Base-by-base conservation (phyloP, 345 rosid species). In the Linum trigynum region DNA sequence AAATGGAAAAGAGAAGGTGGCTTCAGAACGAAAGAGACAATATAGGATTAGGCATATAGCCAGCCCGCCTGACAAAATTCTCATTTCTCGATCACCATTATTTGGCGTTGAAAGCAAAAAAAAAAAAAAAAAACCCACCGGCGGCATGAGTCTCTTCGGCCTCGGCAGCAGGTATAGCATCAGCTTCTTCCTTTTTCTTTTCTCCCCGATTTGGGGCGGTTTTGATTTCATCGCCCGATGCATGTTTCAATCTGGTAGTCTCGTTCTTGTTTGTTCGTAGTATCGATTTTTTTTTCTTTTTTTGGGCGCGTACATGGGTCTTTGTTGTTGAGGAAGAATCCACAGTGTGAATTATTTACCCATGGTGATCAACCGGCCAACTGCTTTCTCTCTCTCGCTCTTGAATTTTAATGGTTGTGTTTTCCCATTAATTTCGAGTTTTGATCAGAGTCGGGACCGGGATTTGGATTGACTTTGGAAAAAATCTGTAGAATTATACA, bases 61-160 rank as follows among this genome's bases (percentile, higher is more conserved):
- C 53, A 48, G 9, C 53, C 53, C 7, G n/a, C 3, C 51, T 8
- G 12, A 48, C 53, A 48, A 6, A 48, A 5, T 5, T 40, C 53
- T 3, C 9, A 23, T 23, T 23, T 23, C 14, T 48, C 14, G 14
- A 48, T 48, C 14, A 48, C 14, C 14, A 9, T 48, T 23, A 23
- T 23, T 23, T 48, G 53, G 9, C 53, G 11, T 48, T 48, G 53
- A 48, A 48, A 48, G 14, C 53, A 48, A 48, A 12, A 15, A 15
- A 48, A 23, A 23, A 48, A 48, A 12, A 15, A 15, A 48, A 23
- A 23, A 23, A 23, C 53, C 9, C 14, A 48, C 40, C 50, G 48
- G 39, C 23, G 36, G 58, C 50, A 83, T 80, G 84, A 83, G 87
- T 77, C 83, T 83, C 67, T 80, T 80, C 64, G 84, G 84, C 74